Evolutionary conservation across 345 rosid genomes (phyloP), one percentile per base, ranked within the genome.

Genomic region (Linum tenue): DNA sequence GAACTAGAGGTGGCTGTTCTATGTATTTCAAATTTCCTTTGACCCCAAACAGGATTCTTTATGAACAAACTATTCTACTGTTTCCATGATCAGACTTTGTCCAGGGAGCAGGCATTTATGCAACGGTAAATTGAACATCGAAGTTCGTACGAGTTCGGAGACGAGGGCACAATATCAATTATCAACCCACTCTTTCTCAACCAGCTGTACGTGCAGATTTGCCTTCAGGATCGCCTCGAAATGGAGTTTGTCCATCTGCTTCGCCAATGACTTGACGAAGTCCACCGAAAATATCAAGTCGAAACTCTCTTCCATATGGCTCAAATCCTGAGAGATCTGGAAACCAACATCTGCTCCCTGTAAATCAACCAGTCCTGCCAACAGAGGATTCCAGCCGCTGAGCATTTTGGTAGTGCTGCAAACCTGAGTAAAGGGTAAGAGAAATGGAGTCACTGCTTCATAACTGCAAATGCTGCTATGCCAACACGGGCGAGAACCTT

Each of bases 111-210:
- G 39, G 75, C 69, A 60, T 80, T 77, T 62, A 89, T 43, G 58
- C 80, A 76, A 76, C 81, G 68, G 69, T 66, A 80, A 16, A 92
- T 75, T 39, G 91, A 80, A 73, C 81, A 82, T 40, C 36, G 74
- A 40, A 92, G 76, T 75, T 81, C 87, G 9, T 55, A 73, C 5
- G 97, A 87, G 80, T 89, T 92, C 0, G 84, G 83, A 31, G 78
- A 73, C 5, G 87, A 69, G 5, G 97, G 91, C 39, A 73, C 59
- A 3, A 81, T 72, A 48, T 85, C n/a, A n/a, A n/a, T n/a, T n/a
- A n/a, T n/a, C 76, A 6, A 83, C 67, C 90, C 95, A 92, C 69
- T 89, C 83, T 37, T 87, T 85, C 37, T 80, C 85, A 17, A 78
- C 84, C 72, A 77, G 66, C 73, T 83, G 70, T 15, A 92, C 85